Conservation (phyloP, 2,329 filamentous ascomycete species). For the Capronia coronata region DNA sequence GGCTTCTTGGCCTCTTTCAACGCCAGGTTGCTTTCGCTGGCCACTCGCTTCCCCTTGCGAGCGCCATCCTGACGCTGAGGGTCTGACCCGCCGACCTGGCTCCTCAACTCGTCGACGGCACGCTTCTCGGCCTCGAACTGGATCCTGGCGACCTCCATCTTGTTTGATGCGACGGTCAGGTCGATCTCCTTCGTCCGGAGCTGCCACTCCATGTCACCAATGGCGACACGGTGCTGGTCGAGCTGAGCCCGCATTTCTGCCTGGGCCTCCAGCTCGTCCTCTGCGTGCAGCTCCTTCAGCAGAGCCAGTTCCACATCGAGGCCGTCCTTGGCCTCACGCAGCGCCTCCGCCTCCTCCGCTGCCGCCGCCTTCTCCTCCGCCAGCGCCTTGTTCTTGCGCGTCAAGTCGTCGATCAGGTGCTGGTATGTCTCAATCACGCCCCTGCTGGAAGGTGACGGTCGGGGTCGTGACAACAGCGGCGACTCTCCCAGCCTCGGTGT, state of each 20-base stretch:
- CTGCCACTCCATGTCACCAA: not conserved
- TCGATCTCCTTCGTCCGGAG: constrained; percentile 1
- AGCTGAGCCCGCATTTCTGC: not conserved
- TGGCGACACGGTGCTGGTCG: not conserved
- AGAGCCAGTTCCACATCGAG: not conserved
- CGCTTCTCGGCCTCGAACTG: not conserved
- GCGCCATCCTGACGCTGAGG: not conserved
- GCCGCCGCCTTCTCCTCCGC: not conserved
- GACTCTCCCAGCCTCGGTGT: not conserved
- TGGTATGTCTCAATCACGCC: not conserved
- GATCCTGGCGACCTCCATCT: not conserved
- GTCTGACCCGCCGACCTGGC: not conserved
- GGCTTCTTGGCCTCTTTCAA: not conserved
- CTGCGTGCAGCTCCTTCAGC: not conserved
- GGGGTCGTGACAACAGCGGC: not conserved
- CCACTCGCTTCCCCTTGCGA: not conserved
- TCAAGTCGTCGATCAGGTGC: not conserved
- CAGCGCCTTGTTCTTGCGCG: not conserved
- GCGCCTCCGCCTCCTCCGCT: not conserved
- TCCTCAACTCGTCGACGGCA: not conserved
- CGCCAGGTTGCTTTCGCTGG: not conserved
- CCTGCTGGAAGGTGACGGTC: not conserved
- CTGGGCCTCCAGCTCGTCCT: not conserved
- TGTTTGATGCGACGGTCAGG: not conserved
- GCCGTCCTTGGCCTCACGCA: not conserved